Base-by-base conservation (phyloP, 768 basidiomycete genomes). In the Lactarius deliciosus region DNA sequence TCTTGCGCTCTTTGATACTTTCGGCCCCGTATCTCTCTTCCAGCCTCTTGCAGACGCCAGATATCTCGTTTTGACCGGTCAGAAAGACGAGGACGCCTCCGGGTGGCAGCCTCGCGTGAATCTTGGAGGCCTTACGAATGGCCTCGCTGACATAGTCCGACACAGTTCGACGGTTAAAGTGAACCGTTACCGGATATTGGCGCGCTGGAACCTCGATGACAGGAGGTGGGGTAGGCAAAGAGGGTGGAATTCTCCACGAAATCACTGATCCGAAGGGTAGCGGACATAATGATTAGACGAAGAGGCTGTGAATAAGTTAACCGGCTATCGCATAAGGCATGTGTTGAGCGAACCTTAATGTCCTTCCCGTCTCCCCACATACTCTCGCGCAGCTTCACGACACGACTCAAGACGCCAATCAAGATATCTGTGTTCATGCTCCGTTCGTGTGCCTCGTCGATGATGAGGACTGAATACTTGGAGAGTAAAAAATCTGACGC, bases 391-490 rank as follows among this genome's bases (percentile, higher is more conserved):
- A 99, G 78, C 74, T 89, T 92, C 55, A 95, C 83, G 1, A 99
- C 92, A 43, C 97, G 86, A 73, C 94, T 96, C n/a, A 99, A 80
- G 8, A 98, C 94, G 53, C 97, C 97, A 65, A 99, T 94, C 47
- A 98, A 81, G 59, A 99, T 94, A 76, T 99, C 97, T 4, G 97
- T 98, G 73, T 98, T 98, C 82, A 98, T 92, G 73, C 94, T 97
- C 67, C 97, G 81, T 77, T 99, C 97, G 76, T 99, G 97, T 0
- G 97, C 97, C 76, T 99, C 97, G 69, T 99, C 97, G 64, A 99
- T 92, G 66, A 98, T 89, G 68, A 99, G 88, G 32, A 97, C 90
- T 7, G 92, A 94, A 75, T 99, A 99, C 76, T 89, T 92, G 54
- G 80, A 85, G n/a, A 99, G 81, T n/a, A 98, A 76, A 76, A 99